Evolutionary conservation across 169 alveolate genomes (phyloP), one percentile per base, ranked within the genome.

Genomic region (Babesia sp.): DNA sequence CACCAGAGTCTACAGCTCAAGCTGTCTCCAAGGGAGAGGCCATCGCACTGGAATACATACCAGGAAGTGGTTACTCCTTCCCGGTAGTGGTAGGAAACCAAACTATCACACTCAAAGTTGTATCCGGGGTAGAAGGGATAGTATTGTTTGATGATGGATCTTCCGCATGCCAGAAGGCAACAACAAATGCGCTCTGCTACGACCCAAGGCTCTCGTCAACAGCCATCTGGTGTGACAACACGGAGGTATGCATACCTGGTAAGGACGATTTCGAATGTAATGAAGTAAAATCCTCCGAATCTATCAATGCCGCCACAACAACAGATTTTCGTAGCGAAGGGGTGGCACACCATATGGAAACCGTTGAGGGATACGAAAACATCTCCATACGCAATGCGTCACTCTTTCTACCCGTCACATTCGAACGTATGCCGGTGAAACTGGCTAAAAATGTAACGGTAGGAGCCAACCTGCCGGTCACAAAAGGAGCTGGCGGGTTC

Each of bases 141-240:
- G 71, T 82, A 29, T 85, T 89, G 0, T 89, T 81, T 46, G 68
- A 76, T 70, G 61, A 82, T 50, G 73, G 79, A 9, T 55, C 85
- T 7, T 55, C n/a, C n/a, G 82, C 87, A 1, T 89, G 93, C 33
- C 28, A 39, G 39, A 26, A 20, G 18, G 41, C 34, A 4, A 82
- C 48, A 20, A 51, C 53, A 2, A 64, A 37, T 24, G 64, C 51
- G 7, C 24, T 16, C 6, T 89, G 93, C 33, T 89, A 89, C 64
- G 82, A 82, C 29, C 91, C 93, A 1, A 56, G 55, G 41, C 26
- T 28, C 2, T 78, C 92, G 11, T 53, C 31, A 28, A 85, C 81
- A 33, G 85, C 92, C 12, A 45, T 57, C 1, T 89, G 93, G 93
- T 89, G 93, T 36, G 46, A 76, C 26, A 89, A 80, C 29, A 66